Evolutionary conservation across 257 asterid species (phyloP).

Genomic region (Oldenlandia corymbosa): DNA sequence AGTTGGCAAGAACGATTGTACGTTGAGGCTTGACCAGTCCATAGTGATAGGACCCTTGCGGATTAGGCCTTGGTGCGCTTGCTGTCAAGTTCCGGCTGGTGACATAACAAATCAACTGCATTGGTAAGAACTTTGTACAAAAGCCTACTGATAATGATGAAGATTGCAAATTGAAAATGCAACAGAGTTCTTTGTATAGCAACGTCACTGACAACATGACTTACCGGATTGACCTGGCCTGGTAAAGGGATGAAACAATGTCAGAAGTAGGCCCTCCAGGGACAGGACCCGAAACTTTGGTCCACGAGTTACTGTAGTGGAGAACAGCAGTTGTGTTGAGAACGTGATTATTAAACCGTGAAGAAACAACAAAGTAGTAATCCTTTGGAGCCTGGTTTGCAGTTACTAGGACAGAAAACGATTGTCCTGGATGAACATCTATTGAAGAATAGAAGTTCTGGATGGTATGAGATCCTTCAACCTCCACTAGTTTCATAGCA

Average conservation of each 20-base stretch:
- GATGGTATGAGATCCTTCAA: slow-evolving; percentile 91
- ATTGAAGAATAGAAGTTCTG: slow-evolving; percentile 67
- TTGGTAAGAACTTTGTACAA: neutral
- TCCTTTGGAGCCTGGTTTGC: slow-evolving; percentile 78
- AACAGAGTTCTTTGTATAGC: neutral
- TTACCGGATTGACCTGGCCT: slow-evolving; percentile 93
- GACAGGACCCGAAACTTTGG: slow-evolving; percentile 58
- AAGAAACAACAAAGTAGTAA: slow-evolving; percentile 69
- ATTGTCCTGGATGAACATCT: slow-evolving; percentile 83
- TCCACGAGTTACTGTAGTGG: slow-evolving; percentile 69
- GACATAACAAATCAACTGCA: slow-evolving; percentile 1
- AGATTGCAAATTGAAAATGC: too few relatives aligned
- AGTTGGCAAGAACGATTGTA: slow-evolving; percentile 83
- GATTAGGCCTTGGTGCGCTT: slow-evolving; percentile 96
- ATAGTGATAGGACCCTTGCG: slow-evolving; percentile 96
- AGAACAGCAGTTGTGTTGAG: slow-evolving; percentile 83
- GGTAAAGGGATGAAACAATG: slow-evolving; percentile 60
- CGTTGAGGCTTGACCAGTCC: slow-evolving; percentile 73
- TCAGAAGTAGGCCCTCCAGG: slow-evolving; percentile 89
- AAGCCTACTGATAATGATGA: neutral
- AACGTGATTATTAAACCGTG: slow-evolving; percentile 68
- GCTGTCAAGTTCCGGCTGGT: slow-evolving; percentile 82
- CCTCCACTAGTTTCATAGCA: slow-evolving; percentile 80
- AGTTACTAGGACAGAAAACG: slow-evolving; percentile 84
- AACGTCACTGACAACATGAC: slow-evolving; percentile 6